Percentiles rank a stretch among this genome's conserved stretches.
phyloP scores from a whole-genome alignment of 768 basidiomycete species.

The Calocera cornea region DNA sequence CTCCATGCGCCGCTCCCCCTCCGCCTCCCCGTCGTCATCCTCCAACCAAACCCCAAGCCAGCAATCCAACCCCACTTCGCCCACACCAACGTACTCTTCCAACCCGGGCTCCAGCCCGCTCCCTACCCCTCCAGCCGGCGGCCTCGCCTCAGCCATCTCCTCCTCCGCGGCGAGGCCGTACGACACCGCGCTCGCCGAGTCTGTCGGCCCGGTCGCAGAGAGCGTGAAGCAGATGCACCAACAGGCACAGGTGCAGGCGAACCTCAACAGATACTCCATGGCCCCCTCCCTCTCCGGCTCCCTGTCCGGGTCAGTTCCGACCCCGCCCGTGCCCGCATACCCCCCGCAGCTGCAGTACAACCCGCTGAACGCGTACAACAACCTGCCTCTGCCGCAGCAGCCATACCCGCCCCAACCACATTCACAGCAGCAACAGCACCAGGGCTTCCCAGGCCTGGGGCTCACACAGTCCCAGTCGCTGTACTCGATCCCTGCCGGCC shows the following conservation, averaged over 20 bases:
- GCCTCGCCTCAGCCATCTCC: too few species aligned
- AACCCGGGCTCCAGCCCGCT: not conserved
- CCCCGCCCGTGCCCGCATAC: not conserved
- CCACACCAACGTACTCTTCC: not conserved
- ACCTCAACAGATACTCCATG: not conserved
- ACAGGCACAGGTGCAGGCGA: not conserved
- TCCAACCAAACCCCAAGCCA: not conserved
- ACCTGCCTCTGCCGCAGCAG: not conserved
- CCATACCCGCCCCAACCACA: not conserved
- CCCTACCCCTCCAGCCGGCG: not conserved
- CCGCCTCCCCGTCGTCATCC: not conserved
- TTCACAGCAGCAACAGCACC: not conserved
- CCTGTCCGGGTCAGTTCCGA: not conserved
- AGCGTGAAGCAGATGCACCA: constrained; percentile 2
- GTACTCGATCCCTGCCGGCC: not conserved
- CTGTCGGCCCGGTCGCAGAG: not conserved
- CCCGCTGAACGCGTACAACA: not conserved
- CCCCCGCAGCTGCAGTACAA: not conserved
- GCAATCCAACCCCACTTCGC: not conserved
- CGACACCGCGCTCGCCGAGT: not conserved
- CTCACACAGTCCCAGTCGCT: not conserved
- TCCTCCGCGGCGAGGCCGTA: not conserved
- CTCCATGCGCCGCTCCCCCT: not conserved
- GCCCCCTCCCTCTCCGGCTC: not conserved
- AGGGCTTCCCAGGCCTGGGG: not conserved